Conservation (phyloP, 768 basidiomycete species). For the Scleroderma citrinum region DNA sequence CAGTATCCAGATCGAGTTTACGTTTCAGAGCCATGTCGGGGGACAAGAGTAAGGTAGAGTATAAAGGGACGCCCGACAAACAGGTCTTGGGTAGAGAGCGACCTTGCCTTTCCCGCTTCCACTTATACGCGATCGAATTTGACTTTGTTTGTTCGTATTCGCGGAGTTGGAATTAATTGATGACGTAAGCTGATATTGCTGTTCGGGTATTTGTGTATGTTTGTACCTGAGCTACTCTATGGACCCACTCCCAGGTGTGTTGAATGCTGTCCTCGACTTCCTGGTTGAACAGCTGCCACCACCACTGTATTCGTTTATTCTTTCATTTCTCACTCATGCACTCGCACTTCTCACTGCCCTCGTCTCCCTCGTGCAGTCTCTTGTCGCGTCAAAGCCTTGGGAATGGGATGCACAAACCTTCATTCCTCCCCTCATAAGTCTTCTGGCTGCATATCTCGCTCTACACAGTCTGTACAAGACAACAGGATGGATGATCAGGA, state of each 20-base stretch:
- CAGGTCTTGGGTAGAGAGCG: conserved; percentile 22
- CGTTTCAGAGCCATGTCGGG: conserved; percentile 65
- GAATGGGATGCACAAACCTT: conserved; percentile 65
- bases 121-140: conserved; percentile 28
- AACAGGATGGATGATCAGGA: conserved; percentile 66
- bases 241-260: conserved; percentile 36
- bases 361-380: conserved; percentile 39
- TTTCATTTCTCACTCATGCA: conserved; percentile 46
- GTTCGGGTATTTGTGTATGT: too few relatives aligned
- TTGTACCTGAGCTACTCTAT: too few relatives aligned
- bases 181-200: too few relatives aligned
- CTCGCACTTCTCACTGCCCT: conserved; percentile 47
- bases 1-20: conserved; percentile 57
- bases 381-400: conserved; percentile 46
- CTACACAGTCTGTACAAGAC: conserved; percentile 76
- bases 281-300: conserved; percentile 50
- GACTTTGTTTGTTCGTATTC: conserved; percentile 18
- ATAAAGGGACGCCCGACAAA: background rate
- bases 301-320: conserved; percentile 46
- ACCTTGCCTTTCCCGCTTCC: conserved; percentile 16
- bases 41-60: conserved; percentile 6
- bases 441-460: conserved; percentile 70
- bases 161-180: conserved; percentile 15
- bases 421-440: conserved; percentile 67
- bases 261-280: conserved; percentile 51